Evolutionary conservation across 2,329 filamentous ascomycete genomes (phyloP), one percentile per base, ranked within the genome.

Genomic region (Atkinsonella hypoxylon): DNA sequence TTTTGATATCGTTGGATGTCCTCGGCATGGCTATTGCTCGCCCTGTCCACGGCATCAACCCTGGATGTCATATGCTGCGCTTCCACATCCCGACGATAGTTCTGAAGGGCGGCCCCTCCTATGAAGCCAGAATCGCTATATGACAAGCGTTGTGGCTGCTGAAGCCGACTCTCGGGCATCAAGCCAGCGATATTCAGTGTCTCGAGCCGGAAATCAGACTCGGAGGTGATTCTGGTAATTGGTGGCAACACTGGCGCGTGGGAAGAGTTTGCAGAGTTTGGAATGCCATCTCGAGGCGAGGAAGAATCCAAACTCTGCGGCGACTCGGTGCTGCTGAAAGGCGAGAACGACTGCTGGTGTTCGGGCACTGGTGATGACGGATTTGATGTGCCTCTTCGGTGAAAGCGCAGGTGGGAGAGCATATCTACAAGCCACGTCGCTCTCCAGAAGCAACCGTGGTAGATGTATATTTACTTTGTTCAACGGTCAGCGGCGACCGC

Each of bases 321-420:
- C 47, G 71, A 67, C 52, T 70, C 65, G 41, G 72, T 67, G 42
- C 65, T 67, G 56, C 55, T 59, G 46, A 61, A 51, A 54, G 65
- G 62, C 52, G 65, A 72, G 57, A 55, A 67, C 57, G 71, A 53
- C 3, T 41, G 73, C 39, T 68, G 61, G 51, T 71, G 72, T 51
- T 79, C 76, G 49, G 71, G 68, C 26, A 70, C 61, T 5, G 78
- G 76, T 34, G 77, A 79, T 22, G 72, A 69, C 54, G 77, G 77
- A 65, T 73, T 77, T 50, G 77, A 79, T 57, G 72, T 71, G 45
- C 70, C 76, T 59, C 77, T 74, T 58, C 77, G 74, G 59, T 80
- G 77, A 64, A 81, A 79, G 59, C 77, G 76, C 45, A 80, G 69
- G 64, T 76, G 72, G 56, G 74, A 76, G 49, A 77, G 67, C 74